These are phyloP conservation scores for Apiosordaria backusii DNA, from an alignment of 495 filamentous ascomycete genomes.

Conservation along the genomic window DNA sequence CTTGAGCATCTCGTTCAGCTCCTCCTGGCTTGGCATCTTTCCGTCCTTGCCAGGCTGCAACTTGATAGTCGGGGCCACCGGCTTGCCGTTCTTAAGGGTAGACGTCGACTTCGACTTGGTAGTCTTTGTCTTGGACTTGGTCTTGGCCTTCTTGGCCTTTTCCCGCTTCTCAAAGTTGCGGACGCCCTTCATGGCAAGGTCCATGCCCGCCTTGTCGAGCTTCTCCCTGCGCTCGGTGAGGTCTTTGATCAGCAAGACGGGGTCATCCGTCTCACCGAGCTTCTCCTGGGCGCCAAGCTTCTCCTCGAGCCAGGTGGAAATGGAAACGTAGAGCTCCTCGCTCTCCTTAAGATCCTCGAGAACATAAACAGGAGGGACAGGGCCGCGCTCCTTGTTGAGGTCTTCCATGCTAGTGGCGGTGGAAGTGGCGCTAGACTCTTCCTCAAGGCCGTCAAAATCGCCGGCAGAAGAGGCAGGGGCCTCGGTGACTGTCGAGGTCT, in stretches of 20 bases:
- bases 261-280: constrained; percentile 64
- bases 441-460: constrained; percentile 64
- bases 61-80: constrained; percentile 41
- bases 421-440: constrained; percentile 40
- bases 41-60: constrained; percentile 38
- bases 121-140: constrained; percentile 39
- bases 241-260: constrained; percentile 65
- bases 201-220: constrained; percentile 62
- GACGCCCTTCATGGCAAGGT: constrained; percentile 70
- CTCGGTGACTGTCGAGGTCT: constrained; percentile 37
- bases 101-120: constrained; percentile 38
- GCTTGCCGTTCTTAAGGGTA: constrained; percentile 9
- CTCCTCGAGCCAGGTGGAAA: constrained; percentile 63
- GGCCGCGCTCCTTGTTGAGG: constrained; percentile 38
- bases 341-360: constrained; percentile 59
- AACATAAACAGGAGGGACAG: constrained; percentile 54
- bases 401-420: constrained; percentile 41
- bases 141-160: constrained; percentile 41
- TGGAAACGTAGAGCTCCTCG: constrained; percentile 44
- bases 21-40: constrained; percentile 41
- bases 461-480: constrained; percentile 37
- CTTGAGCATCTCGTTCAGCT: constrained; percentile 49
- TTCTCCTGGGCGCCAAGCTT: constrained; percentile 64
- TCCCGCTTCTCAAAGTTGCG: constrained; percentile 53
- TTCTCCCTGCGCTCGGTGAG: constrained; percentile 56